Base-by-base conservation (phyloP, 129 eudicot genomes). In the Pittosporum tobira region DNA sequence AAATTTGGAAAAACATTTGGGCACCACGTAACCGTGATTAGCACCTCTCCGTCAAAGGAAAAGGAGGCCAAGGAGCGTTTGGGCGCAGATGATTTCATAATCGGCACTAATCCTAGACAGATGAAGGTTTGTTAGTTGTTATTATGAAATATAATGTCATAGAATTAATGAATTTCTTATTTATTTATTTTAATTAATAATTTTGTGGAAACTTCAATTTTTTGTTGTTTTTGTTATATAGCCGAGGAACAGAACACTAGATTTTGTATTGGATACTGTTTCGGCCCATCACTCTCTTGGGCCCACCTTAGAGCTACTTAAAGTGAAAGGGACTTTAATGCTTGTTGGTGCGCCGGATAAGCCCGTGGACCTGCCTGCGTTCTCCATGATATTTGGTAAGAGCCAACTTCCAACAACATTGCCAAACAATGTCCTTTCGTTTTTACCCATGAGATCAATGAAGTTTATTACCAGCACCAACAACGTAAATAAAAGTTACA, bases 321-420 rank as follows among this genome's bases (percentile, higher is more conserved):
- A 82, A 70, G 88, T 85, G 28, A 85, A 78, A 4, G 97, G 97
- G 14, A 80, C 94, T 1, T 48, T 89, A 45, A 81, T 73, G 34
- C 68, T 89, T 63, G 94, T 90, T 44, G 95, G 98, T 51, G 95
- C 98, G 49, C 95, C 98, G 0, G 98, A 86, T 48, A 75, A 80
- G 94, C 98, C 98, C 42, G 25, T 90, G 16, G 95, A 78, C 34
- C 66, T 90, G 29, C 98, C 98, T 61, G 31, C 87, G 21, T 82
- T 83, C 63, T 85, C 95, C 19, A 15, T 90, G 64, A 80, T 90
- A 10, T 90, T 85, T 51, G 98, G 98, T 78, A 75, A 72, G 70
- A 1, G 30, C 27, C 51, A 8, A 30, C 10, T 1, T 21, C 30
- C n/a, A 30, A 30, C 7, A 30, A 30, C n/a, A n/a, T n/a, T n/a